Base-by-base conservation (phyloP, 306 rosid genomes). In the Heteromeles arbutifolia region DNA sequence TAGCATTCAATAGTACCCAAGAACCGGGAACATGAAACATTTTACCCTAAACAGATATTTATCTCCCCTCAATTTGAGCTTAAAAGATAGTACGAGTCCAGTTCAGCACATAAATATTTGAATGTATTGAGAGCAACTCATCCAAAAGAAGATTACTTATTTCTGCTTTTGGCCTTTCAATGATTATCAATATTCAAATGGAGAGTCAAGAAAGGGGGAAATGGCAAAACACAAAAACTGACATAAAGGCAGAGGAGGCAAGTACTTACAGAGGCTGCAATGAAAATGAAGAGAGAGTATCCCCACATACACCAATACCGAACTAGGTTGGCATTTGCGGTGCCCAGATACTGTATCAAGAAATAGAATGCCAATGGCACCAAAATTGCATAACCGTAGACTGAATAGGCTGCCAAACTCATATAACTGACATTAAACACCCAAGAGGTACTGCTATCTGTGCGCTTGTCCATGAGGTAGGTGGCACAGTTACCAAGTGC, bases 261-360 rank as follows among this genome's bases (percentile, higher is more conserved):
- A 75, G 21, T 74, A 87, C 98, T 92, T 85, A 95, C 98, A 13
- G 96, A 90, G 69, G 95, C 92, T 62, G 79, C 78, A 76, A 90
- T 70, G 83, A 95, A 95, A 79, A 95, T 83, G 87, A 90, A 80
- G 78, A 95, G 97, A 75, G 98, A 95, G 85, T 95, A 95, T 53
- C 98, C 98, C 98, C 98, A 95, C 96, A 95, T 83, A 81, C 97
- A 95, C 98, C 98, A 95, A 79, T 92, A 88, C 65, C 80, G 87
- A 72, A 92, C 66, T 72, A 95, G 96, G 84, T 84, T 90, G 50
- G 93, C 83, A 74, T 83, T 87, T 64, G 97, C 74, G 8, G 54
- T 50, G 70, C 98, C 98, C 90, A 90, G 62, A 73, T 95, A 92
- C 77, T 86, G 93, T 37, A 95, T 96, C 86, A 84, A 82, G 83